Conservation (phyloP, 495 filamentous ascomycete species). For the Annulohypoxylon nitens region DNA sequence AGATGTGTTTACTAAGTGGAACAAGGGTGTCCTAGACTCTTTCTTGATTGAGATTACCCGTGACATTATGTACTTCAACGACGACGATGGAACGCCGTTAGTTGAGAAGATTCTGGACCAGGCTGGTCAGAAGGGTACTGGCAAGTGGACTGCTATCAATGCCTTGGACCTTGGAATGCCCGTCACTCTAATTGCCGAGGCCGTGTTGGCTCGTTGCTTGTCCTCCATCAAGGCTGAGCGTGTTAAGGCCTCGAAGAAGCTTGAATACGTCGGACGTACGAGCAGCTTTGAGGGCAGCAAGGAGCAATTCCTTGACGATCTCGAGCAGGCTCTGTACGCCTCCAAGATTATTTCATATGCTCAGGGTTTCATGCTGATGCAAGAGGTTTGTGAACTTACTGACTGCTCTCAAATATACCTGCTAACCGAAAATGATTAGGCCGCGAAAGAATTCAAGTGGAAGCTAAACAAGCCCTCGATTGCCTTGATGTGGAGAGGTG, state of each 20-base stretch:
- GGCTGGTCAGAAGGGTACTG: conserved; percentile 98
- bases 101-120: conserved; percentile 99
- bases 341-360: conserved; percentile 99
- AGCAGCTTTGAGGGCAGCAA: conserved; percentile 89
- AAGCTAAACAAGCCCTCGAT: conserved; percentile 99
- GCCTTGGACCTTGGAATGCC: conserved; percentile 98
- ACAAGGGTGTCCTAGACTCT: conserved; percentile 97
- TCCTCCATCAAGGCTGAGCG: conserved; percentile 96
- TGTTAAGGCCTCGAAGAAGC: conserved; percentile 80
- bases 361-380: conserved; percentile 99
- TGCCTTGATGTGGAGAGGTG: conserved; percentile 99
- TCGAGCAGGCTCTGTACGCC: conserved; percentile 98
- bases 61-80: conserved; percentile 96
- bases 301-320: conserved; percentile 91
- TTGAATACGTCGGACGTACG: conserved; percentile 77
- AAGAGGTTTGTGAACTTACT: conserved; percentile 76
- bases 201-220: conserved; percentile 94
- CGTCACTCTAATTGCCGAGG: conserved; percentile 96
- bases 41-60: conserved; percentile 99
- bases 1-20: conserved; percentile 95
- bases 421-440: conserved; percentile 62
- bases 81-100: conserved; percentile 88
- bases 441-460: conserved; percentile 94
- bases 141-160: conserved; percentile 99
- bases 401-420: neutral